Percentiles rank a stretch among this genome's conserved stretches.
Evolutionary conservation across 768 basidiomycete genomes (phyloP).

Genomic region (Multifurca ochricompacta): DNA sequence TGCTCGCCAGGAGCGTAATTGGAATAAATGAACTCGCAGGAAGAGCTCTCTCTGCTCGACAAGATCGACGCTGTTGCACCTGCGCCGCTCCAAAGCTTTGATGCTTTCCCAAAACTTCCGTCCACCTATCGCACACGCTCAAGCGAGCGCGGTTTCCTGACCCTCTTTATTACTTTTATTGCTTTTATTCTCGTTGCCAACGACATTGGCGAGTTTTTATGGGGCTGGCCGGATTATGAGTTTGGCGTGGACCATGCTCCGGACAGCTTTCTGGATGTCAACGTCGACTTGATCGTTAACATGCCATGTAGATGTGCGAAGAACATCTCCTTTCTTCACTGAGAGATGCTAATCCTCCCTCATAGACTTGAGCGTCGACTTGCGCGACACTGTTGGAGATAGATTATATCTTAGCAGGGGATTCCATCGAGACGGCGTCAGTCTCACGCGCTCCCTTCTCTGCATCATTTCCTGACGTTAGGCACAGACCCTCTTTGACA

Average conservation of each 20-base stretch:
- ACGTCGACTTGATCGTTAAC: constrained; percentile 87
- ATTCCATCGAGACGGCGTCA: constrained; percentile 78
- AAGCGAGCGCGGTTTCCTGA: constrained; percentile 27
- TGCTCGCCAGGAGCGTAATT: constrained; percentile 54
- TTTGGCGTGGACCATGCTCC: constrained; percentile 75
- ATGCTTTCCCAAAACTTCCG: constrained; percentile 35
- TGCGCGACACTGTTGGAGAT: constrained; percentile 92
- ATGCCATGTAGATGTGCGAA: constrained; percentile 89
- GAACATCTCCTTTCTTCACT: neutral
- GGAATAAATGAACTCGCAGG: constrained; percentile 40
- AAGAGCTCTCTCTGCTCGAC: constrained; percentile 20
- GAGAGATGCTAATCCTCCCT: neutral
- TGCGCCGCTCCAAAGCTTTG: constrained; percentile 28
- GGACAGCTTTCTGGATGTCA: constrained; percentile 64
- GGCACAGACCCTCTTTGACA: constrained; percentile 64
- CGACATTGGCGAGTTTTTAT: constrained; percentile 85
- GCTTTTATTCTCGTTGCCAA: constrained; percentile 75
- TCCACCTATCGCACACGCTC: constrained; percentile 30
- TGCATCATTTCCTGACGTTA: neutral
- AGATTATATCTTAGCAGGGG: constrained; percentile 73
- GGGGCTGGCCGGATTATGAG: constrained; percentile 87
- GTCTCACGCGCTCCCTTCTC: constrained; percentile 22
- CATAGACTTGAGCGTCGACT: constrained; percentile 76
- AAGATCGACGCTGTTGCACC: constrained; percentile 26
- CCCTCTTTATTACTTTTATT: constrained; percentile 54